Conservation (phyloP, 2,329 filamentous ascomycete genomes). For the Trichophyton mentagrophytes region DNA sequence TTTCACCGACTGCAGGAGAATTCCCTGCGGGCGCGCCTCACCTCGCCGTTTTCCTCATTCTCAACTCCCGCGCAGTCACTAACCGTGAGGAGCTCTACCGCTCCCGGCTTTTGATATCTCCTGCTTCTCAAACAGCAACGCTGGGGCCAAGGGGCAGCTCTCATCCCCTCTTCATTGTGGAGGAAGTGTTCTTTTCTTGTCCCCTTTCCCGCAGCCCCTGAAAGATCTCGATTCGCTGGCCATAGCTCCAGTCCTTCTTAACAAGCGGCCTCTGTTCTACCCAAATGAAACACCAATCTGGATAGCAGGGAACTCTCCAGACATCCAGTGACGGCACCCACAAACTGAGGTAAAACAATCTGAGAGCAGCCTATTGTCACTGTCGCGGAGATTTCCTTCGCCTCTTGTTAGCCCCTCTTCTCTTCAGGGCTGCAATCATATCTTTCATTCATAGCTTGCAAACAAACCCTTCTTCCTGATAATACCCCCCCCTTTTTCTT, state of each 20-base stretch:
- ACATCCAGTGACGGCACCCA: neutral
- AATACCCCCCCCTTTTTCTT: neutral
- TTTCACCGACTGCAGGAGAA: neutral
- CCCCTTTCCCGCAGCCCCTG: neutral
- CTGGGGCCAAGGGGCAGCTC: neutral
- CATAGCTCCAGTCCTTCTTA: neutral
- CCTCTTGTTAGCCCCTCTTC: neutral
- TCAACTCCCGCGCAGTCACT: neutral
- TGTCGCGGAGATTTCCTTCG: slow-evolving; percentile 2
- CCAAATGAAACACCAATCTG: slow-evolving; percentile 1
- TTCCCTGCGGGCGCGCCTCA: neutral
- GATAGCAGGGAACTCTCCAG: neutral
- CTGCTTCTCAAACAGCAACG: neutral
- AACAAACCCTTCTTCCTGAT: slow-evolving; percentile 3
- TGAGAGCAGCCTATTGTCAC: neutral
- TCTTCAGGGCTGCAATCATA: neutral
- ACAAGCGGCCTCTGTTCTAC: neutral
- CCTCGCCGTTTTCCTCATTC: neutral
- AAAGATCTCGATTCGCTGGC: neutral
- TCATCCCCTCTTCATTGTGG: neutral
- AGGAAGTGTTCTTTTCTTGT: neutral
- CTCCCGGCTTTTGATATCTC: neutral
- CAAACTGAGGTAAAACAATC: neutral
- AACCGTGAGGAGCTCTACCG: neutral
- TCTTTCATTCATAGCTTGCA: slow-evolving; percentile 4